These are phyloP conservation scores for Chloropicon primus DNA, from an alignment of 139 green algal genomes.

Conservation along the genomic window DNA sequence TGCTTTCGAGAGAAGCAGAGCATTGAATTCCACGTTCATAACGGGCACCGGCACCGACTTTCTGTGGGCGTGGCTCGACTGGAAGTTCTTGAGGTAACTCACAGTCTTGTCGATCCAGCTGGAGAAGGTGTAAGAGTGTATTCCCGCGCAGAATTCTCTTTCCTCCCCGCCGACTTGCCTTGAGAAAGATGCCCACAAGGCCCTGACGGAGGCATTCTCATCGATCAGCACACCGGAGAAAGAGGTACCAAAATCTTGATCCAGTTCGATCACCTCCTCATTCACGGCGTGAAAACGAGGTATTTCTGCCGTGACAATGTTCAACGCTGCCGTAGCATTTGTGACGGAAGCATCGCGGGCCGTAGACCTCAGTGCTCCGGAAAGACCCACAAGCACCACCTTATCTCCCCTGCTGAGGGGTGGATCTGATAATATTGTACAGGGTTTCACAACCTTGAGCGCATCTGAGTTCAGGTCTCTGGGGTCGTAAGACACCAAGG, in stretches of 20 bases:
- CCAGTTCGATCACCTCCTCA: constrained; percentile 73
- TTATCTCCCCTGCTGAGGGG: background rate
- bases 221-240: constrained; percentile 71
- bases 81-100: background rate
- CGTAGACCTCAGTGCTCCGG: constrained; percentile 41
- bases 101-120: constrained; percentile 36
- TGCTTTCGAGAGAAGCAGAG: constrained; percentile 67
- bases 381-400: background rate
- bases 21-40: constrained; percentile 64
- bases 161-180: constrained; percentile 62
- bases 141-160: constrained; percentile 49
- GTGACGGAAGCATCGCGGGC: constrained; percentile 53
- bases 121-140: constrained; percentile 37
- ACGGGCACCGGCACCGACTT: constrained; percentile 19
- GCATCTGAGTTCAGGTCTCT: constrained; percentile 41
- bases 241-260: constrained; percentile 75
- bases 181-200: constrained; percentile 63
- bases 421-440: constrained; percentile 26
- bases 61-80: background rate
- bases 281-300: constrained; percentile 65
- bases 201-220: constrained; percentile 39
- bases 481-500: constrained; percentile 53
- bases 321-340: constrained; percentile 40
- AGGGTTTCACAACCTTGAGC: constrained; percentile 11
- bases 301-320: constrained; percentile 45